These are phyloP conservation scores for Conoideocrella luteorostrata DNA, from an alignment of 2,329 filamentous ascomycete species.

Conservation along the genomic window DNA sequence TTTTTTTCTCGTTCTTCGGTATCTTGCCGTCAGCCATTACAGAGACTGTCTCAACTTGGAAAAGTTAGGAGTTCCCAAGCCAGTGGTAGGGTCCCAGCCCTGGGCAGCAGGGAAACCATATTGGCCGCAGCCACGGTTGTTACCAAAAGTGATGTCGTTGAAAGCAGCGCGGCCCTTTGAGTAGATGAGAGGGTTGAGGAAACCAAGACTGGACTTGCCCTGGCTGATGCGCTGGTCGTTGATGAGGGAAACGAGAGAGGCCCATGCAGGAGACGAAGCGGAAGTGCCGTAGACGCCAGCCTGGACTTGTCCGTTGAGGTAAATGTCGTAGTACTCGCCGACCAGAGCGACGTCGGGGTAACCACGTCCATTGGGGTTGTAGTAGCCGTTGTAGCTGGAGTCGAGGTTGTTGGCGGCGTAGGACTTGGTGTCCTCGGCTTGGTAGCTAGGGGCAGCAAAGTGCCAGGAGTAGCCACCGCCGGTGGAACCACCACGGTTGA, in stretches of 20 bases:
- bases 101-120: conserved; percentile 5
- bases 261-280: conserved; percentile 56
- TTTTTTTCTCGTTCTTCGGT: too few relatives aligned
- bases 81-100: conserved; percentile 32
- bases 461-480: not conserved
- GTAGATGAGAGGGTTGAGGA: conserved; percentile 58
- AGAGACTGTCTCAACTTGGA: too few relatives aligned
- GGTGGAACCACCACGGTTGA: not conserved
- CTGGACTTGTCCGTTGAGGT: conserved; percentile 20
- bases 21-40: too few relatives aligned
- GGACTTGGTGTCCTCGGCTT: not conserved
- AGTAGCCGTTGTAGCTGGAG: conserved; percentile 30
- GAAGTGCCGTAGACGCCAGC: conserved; percentile 29
- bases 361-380: conserved; percentile 43
- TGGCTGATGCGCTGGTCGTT: conserved; percentile 54
- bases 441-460: not conserved
- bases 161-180: conserved; percentile 22
- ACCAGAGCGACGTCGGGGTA: conserved; percentile 59
- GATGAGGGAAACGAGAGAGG: conserved; percentile 55
- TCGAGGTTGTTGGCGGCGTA: conserved; percentile 16
- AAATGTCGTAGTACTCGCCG: conserved; percentile 23
- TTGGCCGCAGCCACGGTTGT: conserved; percentile 6
- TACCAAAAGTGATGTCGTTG: conserved; percentile 19
- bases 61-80: conserved; percentile 34
- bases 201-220: conserved; percentile 47